phyloP scores from a whole-genome alignment of 345 rosid genomes.

The Cardamine occulta region DNA sequence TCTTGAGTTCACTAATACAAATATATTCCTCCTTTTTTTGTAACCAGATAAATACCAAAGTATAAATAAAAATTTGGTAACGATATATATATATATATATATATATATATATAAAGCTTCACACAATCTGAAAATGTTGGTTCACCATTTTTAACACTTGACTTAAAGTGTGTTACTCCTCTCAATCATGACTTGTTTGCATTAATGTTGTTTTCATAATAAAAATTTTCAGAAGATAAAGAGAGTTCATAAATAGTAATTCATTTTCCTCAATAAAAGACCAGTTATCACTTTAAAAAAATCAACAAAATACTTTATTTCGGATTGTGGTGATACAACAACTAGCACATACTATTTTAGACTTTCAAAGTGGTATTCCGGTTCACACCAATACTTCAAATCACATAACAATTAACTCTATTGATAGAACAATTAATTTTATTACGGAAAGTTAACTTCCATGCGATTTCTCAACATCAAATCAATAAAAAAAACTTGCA shows the following conservation, averaged over 20 bases:
- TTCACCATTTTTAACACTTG: neutral
- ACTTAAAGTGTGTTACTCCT: neutral
- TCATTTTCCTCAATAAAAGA: neutral
- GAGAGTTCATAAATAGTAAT: neutral
- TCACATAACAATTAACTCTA: too few species aligned
- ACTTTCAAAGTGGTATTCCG: too few species aligned
- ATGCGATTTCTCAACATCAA: too few species aligned
- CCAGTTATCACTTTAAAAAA: neutral
- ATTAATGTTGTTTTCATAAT: neutral
- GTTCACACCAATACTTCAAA: too few species aligned
- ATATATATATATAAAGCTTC: neutral
- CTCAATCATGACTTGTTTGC: neutral
- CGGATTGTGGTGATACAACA: neutral
- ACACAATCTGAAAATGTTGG: neutral
- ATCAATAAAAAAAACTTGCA: too few species aligned
- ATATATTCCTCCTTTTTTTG: constrained; percentile 13
- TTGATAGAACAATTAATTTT: too few species aligned
- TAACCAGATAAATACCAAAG: constrained; percentile 16
- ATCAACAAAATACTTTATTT: neutral
- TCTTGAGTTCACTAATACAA: constrained; percentile 22
- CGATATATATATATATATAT: too few species aligned
- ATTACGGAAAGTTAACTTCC: too few species aligned
- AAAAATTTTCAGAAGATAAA: neutral
- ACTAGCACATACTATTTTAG: neutral
- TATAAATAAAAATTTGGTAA: constrained; percentile 16